Percentiles rank a stretch among this genome's conserved stretches.
phyloP scores from a whole-genome alignment of 148 eudicot species.

The Chenopodium berlandieri region DNA sequence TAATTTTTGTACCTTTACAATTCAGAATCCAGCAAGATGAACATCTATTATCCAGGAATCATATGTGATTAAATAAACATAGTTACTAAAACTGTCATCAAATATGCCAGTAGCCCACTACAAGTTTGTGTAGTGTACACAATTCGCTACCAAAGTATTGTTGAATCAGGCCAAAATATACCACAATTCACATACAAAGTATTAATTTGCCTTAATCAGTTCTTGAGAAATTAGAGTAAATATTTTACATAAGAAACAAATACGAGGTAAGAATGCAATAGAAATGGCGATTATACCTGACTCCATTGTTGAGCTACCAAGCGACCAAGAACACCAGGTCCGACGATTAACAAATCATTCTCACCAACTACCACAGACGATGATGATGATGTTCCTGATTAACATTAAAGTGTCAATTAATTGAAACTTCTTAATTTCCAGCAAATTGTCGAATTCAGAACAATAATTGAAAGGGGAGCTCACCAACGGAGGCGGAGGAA shows the following conservation, averaged over 20 bases:
- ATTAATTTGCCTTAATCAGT: no score
- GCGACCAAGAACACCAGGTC: conserved; percentile 89
- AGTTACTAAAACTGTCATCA: no score
- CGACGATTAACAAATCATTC: conserved; percentile 70
- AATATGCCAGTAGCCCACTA: no score
- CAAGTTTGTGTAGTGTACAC: no score
- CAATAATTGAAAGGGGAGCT: neutral
- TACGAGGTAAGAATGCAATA: neutral
- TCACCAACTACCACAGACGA: conserved; percentile 43
- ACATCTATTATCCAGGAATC: no score
- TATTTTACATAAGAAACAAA: neutral
- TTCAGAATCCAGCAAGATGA: no score
- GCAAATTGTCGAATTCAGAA: neutral
- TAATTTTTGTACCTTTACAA: neutral
- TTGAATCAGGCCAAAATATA: no score
- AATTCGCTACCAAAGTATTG: no score
- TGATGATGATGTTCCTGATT: conserved; percentile 24
- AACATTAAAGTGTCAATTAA: no score
- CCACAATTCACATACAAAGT: no score
- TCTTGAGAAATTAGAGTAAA: no score
- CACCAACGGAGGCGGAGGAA: conserved; percentile 23
- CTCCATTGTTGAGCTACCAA: conserved; percentile 76
- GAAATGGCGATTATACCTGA: conserved; percentile 34
- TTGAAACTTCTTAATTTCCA: neutral
- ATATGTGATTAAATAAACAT: no score